phyloP scores from a whole-genome alignment of 257 asterid genomes.

The Striga asiatica region DNA sequence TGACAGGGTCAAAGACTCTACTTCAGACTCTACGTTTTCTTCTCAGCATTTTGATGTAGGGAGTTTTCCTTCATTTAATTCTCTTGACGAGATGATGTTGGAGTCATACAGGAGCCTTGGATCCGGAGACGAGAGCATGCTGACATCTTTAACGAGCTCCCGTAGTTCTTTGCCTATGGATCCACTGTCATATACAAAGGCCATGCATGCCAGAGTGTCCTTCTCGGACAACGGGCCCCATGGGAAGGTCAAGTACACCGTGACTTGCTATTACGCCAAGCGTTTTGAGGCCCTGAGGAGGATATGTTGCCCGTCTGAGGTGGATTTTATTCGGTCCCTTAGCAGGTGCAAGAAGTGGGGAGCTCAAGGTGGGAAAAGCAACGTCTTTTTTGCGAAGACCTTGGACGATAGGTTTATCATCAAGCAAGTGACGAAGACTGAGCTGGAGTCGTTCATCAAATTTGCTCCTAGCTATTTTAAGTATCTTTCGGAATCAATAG shows the following conservation, averaged over 20 bases:
- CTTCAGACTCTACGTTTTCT: slow-evolving; percentile 26
- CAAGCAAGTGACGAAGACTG: slow-evolving; percentile 95
- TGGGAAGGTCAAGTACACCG: slow-evolving; percentile 68
- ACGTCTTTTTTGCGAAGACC: slow-evolving; percentile 88
- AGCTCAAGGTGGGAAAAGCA: slow-evolving; percentile 99
- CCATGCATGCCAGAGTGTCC: slow-evolving; percentile 62
- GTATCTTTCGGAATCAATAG: slow-evolving; percentile 66
- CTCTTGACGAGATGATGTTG: slow-evolving; percentile 47
- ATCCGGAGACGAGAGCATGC: slow-evolving; percentile 55
- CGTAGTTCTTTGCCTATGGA: slow-evolving; percentile 53
- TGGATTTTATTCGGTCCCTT: slow-evolving; percentile 70
- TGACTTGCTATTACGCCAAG: slow-evolving; percentile 78
- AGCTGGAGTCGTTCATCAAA: slow-evolving; percentile 90
- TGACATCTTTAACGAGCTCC: slow-evolving; percentile 35
- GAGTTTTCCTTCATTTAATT: slow-evolving; percentile 35
- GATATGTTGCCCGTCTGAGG: slow-evolving; percentile 79
- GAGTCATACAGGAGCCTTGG: slow-evolving; percentile 61
- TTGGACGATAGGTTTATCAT: slow-evolving; percentile 86
- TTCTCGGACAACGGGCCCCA: slow-evolving; percentile 51
- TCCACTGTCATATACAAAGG: slow-evolving; percentile 49
- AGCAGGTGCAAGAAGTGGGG: slow-evolving; percentile 99
- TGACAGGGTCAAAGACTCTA: slow-evolving; percentile 48
- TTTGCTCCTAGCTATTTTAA: slow-evolving; percentile 86
- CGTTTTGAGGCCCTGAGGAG: slow-evolving; percentile 79
- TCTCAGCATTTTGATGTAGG: slow-evolving; percentile 40